A percentile compares a stretch with the other conserved stretches of the same genome.
Evolutionary conservation across 2,329 filamentous ascomycete species (phyloP).

Genomic region (Bisporella sp.): DNA sequence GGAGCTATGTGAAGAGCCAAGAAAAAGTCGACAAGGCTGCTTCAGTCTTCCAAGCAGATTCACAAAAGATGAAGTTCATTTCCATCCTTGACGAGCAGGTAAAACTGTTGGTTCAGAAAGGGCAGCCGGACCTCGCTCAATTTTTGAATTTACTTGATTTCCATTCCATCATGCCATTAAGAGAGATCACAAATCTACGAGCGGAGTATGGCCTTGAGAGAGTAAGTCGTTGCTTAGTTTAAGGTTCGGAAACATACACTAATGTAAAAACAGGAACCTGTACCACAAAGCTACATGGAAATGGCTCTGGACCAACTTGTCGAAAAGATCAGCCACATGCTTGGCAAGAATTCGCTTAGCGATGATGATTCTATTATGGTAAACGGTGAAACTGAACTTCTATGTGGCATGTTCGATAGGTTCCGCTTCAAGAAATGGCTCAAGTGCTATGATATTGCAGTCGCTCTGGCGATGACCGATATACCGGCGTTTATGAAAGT

Average conservation of each 20-base stretch:
- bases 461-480: slow-evolving; percentile 18
- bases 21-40: slow-evolving; percentile 8
- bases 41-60: slow-evolving; percentile 11
- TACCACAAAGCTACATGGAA: slow-evolving; percentile 10
- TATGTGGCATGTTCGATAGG: slow-evolving; percentile 13
- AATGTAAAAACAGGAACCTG: slow-evolving; percentile 9
- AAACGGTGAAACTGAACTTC: slow-evolving; percentile 12
- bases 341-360: slow-evolving; percentile 6
- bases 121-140: slow-evolving; percentile 12
- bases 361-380: slow-evolving; percentile 11
- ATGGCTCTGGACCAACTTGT: slow-evolving; percentile 6
- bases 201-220: slow-evolving; percentile 12
- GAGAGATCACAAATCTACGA: slow-evolving; percentile 10
- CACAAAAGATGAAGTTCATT: slow-evolving; percentile 16
- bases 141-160: slow-evolving; percentile 13
- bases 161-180: slow-evolving; percentile 10
- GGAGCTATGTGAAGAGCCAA: slow-evolving; percentile 11
- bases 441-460: slow-evolving; percentile 16
- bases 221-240: slow-evolving; percentile 10
- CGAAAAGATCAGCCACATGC: slow-evolving; percentile 8
- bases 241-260: slow-evolving; percentile 6
- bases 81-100: slow-evolving; percentile 17
- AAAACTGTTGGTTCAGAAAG: slow-evolving; percentile 9
- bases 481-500: slow-evolving; percentile 17
- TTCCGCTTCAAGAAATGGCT: slow-evolving; percentile 16